Evolutionary conservation across 306 rosid genomes (phyloP).

Genomic region (Fagus sylvatica): DNA sequence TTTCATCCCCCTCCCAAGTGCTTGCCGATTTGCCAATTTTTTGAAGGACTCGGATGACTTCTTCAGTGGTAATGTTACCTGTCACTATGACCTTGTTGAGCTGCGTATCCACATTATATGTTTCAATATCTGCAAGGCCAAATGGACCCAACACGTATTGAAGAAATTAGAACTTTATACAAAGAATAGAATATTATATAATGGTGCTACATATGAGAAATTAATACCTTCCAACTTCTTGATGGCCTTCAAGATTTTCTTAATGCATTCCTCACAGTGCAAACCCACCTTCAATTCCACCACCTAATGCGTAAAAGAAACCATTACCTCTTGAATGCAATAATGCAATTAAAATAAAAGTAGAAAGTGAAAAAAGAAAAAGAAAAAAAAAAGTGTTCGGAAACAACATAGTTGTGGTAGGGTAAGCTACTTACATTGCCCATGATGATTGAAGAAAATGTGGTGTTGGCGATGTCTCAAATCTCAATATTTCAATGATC

Average conservation of each 20-base stretch:
- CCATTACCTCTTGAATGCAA: background rate
- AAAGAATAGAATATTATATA: background rate
- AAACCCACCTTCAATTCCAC: conserved; percentile 87
- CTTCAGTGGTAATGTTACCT: conserved; percentile 63
- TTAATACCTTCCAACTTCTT: conserved; percentile 74
- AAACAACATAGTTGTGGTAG: background rate
- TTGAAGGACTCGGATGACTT: conserved; percentile 64
- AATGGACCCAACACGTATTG: background rate
- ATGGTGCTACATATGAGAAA: background rate
- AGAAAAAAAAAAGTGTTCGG: background rate
- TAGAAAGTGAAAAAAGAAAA: background rate
- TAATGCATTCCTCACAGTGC: conserved; percentile 86
- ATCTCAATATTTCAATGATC: background rate
- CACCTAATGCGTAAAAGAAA: conserved; percentile 37
- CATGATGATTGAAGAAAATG: conserved; percentile 32
- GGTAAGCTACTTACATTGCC: conserved; percentile 41
- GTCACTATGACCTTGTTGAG: conserved; percentile 74
- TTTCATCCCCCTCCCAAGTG: conserved; percentile 51
- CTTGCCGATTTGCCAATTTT: conserved; percentile 65
- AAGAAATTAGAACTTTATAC: background rate
- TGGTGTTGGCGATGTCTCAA: background rate
- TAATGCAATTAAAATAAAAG: conserved; percentile 1
- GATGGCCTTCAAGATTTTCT: conserved; percentile 81
- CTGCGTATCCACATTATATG: conserved; percentile 67
- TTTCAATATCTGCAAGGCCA: conserved; percentile 62